Base-by-base conservation (phyloP, 148 eudicot species). In the Persicaria maculosa region DNA sequence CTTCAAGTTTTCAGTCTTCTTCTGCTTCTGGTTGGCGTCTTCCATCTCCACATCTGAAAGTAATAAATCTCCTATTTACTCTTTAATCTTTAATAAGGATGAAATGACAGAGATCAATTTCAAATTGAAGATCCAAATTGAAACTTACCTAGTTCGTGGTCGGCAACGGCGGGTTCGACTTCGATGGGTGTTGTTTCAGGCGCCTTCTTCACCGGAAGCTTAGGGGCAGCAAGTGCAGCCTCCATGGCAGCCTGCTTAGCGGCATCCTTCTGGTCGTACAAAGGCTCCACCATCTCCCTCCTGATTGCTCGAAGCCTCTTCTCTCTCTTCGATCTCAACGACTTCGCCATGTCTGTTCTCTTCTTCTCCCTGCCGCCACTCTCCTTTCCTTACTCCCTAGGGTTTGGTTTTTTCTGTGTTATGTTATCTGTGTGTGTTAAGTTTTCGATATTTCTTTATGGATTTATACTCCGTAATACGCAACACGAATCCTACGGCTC, bases 171-270 rank as follows among this genome's bases (percentile, higher is more conserved):
- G 52, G 77, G 17, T 47, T 79, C 46, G 61, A 45, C 47, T 1
- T 81, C 85, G 83, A 80, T 81, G 61, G 80, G 48, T 40, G 82
- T 4, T 64, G 82, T 4, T 6, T 10, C 17, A 17, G 68, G 59
- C 5, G 69, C 70, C 68, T 40, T 17, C 17, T 81, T 85, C 9
- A 90, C 91, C 10, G 93, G 88, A 16, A 94, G 86, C 76, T 90
- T 94, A 9, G 98, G 96, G 58, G 97, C 98, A 46, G 86, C 86
- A 1, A 94, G 88, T 14, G 98, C 98, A 67, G 97, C 97, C 75
- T 85, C 93, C 77, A 84, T 89, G 31, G 87, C 96, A 7, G 96
- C 89, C 5, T 82, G 78, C 80, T 91, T 94, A 9, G 96, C 98
- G 6, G 84, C 97, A 1, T 91, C 98, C 72, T 86, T 94, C 58